Percentiles rank a stretch among this genome's conserved stretches.
Evolutionary conservation across 352 stramenopile species (phyloP).

Genomic region (Phytophthora meadii): DNA sequence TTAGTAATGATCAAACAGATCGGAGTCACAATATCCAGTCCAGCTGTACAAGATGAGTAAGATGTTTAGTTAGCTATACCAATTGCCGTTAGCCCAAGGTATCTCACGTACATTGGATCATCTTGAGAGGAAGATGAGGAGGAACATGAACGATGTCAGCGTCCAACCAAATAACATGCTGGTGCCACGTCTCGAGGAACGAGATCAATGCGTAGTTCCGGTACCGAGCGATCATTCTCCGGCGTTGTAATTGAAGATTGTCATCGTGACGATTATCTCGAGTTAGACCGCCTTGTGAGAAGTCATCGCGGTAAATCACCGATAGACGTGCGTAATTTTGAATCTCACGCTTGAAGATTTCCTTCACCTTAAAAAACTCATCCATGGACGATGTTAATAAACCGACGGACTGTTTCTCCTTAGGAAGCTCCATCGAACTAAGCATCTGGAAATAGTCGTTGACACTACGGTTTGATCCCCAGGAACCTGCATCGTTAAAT

Average conservation of each 20-base stretch:
- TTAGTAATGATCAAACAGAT: conserved; percentile 9
- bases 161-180: conserved; percentile 57
- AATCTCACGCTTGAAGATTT: conserved; percentile 24
- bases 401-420: conserved; percentile 36
- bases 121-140: conserved; percentile 31
- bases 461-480: conserved; percentile 30
- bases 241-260: conserved; percentile 32
- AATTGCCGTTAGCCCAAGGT: not conserved
- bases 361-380: conserved; percentile 36
- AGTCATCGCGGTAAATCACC: conserved; percentile 50
- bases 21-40: conserved; percentile 24
- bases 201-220: conserved; percentile 49
- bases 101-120: conserved; percentile 10
- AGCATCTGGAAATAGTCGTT: conserved; percentile 41
- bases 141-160: conserved; percentile 44
- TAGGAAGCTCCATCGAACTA: conserved; percentile 32
- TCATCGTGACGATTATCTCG: conserved; percentile 38
- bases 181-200: conserved; percentile 45
- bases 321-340: conserved; percentile 32
- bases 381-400: conserved; percentile 41
- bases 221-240: conserved; percentile 51
- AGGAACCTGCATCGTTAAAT: conserved; percentile 39
- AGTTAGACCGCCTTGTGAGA: conserved; percentile 22
- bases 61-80: no score
- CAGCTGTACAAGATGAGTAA: not conserved